Evolutionary conservation across 2,329 filamentous ascomycete species (phyloP).

Genomic region (Corniculantispora saksenae): DNA sequence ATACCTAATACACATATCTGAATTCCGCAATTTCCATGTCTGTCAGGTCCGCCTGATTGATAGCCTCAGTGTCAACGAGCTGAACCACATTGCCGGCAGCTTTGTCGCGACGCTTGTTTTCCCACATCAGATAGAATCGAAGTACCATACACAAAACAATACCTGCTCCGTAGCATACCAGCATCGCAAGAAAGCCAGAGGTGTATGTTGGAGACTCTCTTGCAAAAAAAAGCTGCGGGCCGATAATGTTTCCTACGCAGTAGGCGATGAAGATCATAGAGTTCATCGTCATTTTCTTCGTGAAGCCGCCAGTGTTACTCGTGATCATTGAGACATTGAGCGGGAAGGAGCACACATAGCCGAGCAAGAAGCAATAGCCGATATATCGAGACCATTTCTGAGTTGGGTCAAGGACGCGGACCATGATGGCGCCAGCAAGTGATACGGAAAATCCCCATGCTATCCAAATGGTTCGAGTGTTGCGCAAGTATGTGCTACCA

Average conservation of each 20-base stretch:
- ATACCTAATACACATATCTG: conserved; percentile 46
- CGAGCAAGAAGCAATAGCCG: conserved; percentile 53
- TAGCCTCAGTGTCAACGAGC: conserved; percentile 4
- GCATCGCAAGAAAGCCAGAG: conserved; percentile 61
- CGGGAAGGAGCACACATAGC: conserved; percentile 44
- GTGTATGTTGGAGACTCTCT: conserved; percentile 60
- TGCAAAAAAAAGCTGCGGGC: conserved; percentile 61
- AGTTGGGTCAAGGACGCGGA: conserved; percentile 25
- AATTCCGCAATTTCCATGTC: conserved; percentile 57
- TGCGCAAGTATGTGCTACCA: conserved; percentile 27
- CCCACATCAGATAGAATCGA: conserved; percentile 49
- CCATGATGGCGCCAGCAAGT: conserved; percentile 27
- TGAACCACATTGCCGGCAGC: not conserved
- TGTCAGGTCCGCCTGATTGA: conserved; percentile 46
- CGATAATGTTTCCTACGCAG: conserved; percentile 62
- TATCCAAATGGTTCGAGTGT: conserved; percentile 31
- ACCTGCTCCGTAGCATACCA: conserved; percentile 58
- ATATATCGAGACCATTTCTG: conserved; percentile 26
- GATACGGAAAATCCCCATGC: conserved; percentile 24
- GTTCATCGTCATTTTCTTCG: conserved; percentile 60
- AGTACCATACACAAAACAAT: conserved; percentile 45
- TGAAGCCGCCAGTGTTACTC: conserved; percentile 60
- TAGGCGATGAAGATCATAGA: conserved; percentile 61
- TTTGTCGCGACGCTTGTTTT: conserved; percentile 56
- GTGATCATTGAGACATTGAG: conserved; percentile 57